A percentile compares a stretch with the other conserved stretches of the same genome.
Conservation (phyloP, 345 rosid genomes). For the Gossypium sturtianum region DNA sequence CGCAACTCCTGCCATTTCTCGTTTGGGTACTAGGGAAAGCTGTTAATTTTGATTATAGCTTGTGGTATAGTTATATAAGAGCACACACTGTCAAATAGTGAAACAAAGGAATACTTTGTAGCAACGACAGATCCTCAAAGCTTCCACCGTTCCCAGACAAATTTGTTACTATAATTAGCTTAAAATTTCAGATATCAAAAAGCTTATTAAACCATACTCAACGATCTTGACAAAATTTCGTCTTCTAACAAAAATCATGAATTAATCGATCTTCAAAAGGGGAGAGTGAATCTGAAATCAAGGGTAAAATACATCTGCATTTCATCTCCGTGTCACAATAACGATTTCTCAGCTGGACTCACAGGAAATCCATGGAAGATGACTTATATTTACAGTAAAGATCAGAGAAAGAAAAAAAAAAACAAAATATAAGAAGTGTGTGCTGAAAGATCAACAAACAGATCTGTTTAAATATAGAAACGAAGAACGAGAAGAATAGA, state of each 20-base stretch:
- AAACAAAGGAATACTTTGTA: background rate
- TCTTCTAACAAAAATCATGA: background rate
- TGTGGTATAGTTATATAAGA: no score
- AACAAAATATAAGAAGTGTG: no score
- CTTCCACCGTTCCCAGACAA: background rate
- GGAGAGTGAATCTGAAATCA: background rate
- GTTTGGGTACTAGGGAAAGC: no score
- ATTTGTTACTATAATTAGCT: background rate
- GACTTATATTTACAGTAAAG: background rate
- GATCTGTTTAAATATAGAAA: background rate
- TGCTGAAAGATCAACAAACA: background rate
- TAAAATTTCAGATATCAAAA: background rate
- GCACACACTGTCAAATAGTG: no score
- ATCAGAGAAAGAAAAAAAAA: no score
- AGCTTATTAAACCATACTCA: background rate
- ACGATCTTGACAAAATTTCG: background rate
- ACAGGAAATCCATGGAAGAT: background rate
- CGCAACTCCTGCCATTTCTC: no score
- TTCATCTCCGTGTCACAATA: background rate
- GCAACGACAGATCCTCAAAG: background rate
- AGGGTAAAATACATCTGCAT: background rate
- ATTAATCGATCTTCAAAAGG: background rate
- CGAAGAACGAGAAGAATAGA: background rate
- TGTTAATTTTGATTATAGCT: no score
- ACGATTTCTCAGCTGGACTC: background rate